Base-by-base conservation (phyloP, 176 grass and related monocot genomes). In the Cenchrus americanus region DNA sequence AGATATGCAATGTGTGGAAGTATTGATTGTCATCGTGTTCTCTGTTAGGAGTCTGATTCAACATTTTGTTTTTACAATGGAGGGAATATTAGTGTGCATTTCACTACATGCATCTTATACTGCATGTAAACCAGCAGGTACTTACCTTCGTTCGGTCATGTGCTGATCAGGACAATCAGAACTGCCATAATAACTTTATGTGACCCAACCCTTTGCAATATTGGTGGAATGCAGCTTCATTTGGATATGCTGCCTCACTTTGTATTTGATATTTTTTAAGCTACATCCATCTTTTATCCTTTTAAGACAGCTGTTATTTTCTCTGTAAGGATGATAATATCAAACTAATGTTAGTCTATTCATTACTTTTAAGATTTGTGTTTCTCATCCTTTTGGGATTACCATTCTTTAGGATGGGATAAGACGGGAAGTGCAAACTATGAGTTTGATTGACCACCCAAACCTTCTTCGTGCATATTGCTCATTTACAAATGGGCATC, bases 391-490 rank as follows among this genome's bases (percentile, higher is more conserved):
- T 83, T 68, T 83, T 67, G 75, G 30, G 75, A 42, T 69, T 86
- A 60, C 18, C 46, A 76, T 75, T 90, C 42, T 69, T 80, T 72
- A 99, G 97, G 97, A 96, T 82, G 97, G 93, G 57, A 99, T 99
- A 89, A 94, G 97, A 66, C 88, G 93, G 23, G 97, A 99, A 90
- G 97, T 99, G 7, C 97, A 96, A 80, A 99, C 91, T 21, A 99
- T 99, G 97, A 94, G 62, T 82, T 87, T 99, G 82, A 57, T 99
- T 88, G 91, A 96, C 82, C 93, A 99, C 82, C 91, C 91, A 52
- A 99, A 96, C 85, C 88, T 96, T 76, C 80, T 99, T 55, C 89
- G 86, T 2, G 91, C 97, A 81, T 68, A 88, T 83, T 94, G 93
- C 79, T 99, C 97, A 34, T 96, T 96, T 86, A 94, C 93, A 80